These are phyloP conservation scores for Metarhizium brunneum DNA, from an alignment of 2,329 filamentous ascomycete genomes.

Conservation along the genomic window DNA sequence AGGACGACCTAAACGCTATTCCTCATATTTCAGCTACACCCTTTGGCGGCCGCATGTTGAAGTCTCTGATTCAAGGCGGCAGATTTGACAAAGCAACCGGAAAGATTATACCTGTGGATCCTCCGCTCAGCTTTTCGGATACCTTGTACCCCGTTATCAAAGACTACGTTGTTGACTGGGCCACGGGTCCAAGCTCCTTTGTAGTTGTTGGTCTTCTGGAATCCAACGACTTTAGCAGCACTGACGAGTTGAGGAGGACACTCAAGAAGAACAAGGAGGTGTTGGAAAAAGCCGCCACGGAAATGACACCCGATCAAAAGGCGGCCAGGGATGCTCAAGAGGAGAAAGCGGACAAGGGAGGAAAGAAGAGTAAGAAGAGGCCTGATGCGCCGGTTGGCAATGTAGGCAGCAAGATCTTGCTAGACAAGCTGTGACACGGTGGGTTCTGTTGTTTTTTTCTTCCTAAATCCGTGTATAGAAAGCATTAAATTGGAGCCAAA, in stretches of 20 bases:
- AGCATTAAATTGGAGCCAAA: neutral
- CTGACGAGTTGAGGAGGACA: conserved; percentile 55
- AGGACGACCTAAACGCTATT: conserved; percentile 29
- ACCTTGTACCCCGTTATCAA: conserved; percentile 76
- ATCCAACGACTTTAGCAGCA: conserved; percentile 58
- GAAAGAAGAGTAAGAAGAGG: conserved; percentile 33
- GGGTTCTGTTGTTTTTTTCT: neutral
- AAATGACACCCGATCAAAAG: conserved; percentile 46
- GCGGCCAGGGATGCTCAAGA: conserved; percentile 39
- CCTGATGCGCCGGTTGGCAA: conserved; percentile 44
- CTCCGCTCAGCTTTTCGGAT: conserved; percentile 70
- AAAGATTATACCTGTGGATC: conserved; percentile 60
- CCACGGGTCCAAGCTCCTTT: conserved; percentile 76
- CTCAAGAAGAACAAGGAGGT: conserved; percentile 65
- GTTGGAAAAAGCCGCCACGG: conserved; percentile 57
- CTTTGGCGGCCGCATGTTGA: conserved; percentile 74
- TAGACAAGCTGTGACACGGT: conserved; percentile 41
- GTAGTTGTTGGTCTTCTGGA: conserved; percentile 77
- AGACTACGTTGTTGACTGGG: conserved; percentile 69
- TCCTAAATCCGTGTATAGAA: neutral
- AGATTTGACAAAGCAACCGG: conserved; percentile 70
- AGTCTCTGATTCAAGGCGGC: conserved; percentile 82
- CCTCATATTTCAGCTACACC: conserved; percentile 52
- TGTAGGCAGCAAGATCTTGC: conserved; percentile 49
- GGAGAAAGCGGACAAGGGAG: conserved; percentile 33